Conservation (phyloP, 805 yeast species). For the Candida nemodendra region DNA sequence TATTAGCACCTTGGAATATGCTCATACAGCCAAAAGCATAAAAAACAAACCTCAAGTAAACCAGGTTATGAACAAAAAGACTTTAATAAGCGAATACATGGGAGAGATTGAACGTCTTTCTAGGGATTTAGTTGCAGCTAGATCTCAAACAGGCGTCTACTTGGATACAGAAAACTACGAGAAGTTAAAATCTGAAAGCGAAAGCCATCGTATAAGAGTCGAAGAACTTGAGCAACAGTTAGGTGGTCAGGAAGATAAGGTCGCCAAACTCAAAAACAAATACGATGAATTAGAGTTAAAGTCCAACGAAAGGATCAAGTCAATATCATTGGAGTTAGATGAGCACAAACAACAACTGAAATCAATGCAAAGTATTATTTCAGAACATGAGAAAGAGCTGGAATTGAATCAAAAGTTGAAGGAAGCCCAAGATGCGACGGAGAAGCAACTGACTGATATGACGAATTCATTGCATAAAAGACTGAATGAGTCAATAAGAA, state of each 20-base stretch:
- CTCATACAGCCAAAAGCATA: constrained; percentile 81
- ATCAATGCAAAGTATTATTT: not conserved
- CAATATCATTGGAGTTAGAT: constrained; percentile 7
- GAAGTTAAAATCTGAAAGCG: constrained; percentile 40
- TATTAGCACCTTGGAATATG: constrained; percentile 80
- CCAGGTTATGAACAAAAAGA: constrained; percentile 57
- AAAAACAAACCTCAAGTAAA: constrained; percentile 70
- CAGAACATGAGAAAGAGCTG: constrained; percentile 7
- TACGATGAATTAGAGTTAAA: constrained; percentile 31
- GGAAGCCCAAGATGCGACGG: constrained; percentile 16
- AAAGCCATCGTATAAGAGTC: constrained; percentile 47
- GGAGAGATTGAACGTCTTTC: constrained; percentile 55
- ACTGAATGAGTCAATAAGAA: constrained; percentile 7
- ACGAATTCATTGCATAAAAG: constrained; percentile 7
- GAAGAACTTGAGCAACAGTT: constrained; percentile 51
- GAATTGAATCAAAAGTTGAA: constrained; percentile 14
- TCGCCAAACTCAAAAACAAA: constrained; percentile 39
- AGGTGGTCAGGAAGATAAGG: constrained; percentile 47
- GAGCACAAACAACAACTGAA: not conserved
- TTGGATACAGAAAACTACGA: constrained; percentile 53
- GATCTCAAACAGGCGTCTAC: constrained; percentile 66
- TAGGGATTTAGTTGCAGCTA: constrained; percentile 59
- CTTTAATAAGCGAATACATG: constrained; percentile 51
- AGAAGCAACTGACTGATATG: constrained; percentile 7
- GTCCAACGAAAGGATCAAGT: constrained; percentile 4